Conservation (phyloP, 2,329 filamentous ascomycete species). For the Claviceps sp. region DNA sequence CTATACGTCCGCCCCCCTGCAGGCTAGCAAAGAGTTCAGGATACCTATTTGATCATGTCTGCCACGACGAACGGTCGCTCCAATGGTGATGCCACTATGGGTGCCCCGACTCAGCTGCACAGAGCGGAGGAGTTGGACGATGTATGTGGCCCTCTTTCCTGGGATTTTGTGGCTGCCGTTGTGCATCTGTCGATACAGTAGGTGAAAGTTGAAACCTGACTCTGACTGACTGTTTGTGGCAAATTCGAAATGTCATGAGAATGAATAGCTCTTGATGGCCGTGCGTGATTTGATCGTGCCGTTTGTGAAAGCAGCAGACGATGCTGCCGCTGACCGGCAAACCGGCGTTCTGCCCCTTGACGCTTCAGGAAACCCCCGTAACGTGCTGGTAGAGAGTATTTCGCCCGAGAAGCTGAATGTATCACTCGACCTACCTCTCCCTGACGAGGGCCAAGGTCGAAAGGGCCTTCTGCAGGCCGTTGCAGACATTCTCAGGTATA, state of each 20-base stretch:
- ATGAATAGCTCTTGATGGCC: conserved; percentile 47
- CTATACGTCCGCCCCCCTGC: too few relatives aligned
- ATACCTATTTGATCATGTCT: background rate
- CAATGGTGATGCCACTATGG: conserved; percentile 9
- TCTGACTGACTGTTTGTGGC: conserved; percentile 1
- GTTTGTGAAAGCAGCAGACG: conserved; percentile 58
- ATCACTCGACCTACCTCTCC: conserved; percentile 45
- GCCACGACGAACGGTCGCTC: conserved; percentile 4
- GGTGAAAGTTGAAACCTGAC: too few relatives aligned
- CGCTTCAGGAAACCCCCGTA: conserved; percentile 27
- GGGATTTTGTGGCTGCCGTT: background rate
- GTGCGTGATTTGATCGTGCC: conserved; percentile 56
- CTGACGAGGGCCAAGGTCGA: conserved; percentile 46
- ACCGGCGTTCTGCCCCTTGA: conserved; percentile 34
- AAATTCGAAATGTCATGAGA: background rate
- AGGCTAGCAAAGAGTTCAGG: too few relatives aligned
- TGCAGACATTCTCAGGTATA: conserved; percentile 61
- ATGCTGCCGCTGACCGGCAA: conserved; percentile 37
- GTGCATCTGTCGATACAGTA: background rate
- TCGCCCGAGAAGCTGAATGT: conserved; percentile 43
- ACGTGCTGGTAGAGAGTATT: conserved; percentile 50
- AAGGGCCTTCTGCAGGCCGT: conserved; percentile 62
- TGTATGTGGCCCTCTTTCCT: conserved; percentile 10
- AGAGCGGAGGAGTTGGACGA: conserved; percentile 21
- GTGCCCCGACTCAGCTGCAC: conserved; percentile 12